Evolutionary conservation across 1,284 basidiomycete genomes (phyloP), one percentile per base, ranked within the genome.

Genomic region (Cystobasidium slooffiae): DNA sequence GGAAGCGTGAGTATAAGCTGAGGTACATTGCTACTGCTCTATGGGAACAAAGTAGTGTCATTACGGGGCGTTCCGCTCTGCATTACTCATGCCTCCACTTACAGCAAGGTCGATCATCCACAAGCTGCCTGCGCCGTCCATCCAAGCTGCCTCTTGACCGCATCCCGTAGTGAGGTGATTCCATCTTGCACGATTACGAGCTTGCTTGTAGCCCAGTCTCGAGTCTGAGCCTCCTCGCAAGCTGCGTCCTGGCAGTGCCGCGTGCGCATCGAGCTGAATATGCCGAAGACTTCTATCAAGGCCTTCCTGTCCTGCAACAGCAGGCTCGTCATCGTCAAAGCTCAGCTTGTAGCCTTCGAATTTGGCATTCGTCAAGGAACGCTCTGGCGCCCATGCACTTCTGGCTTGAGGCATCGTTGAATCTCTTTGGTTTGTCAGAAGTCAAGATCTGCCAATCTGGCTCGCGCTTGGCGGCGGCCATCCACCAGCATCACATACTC

Each of bases 291-390:
- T 46, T 52, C 22, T 49, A 24, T 24, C 61, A 22, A 14, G 46
- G 16, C 9, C 43, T 14, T 47, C 31, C 31, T 31, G 44, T n/a
- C 24, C 61, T 22, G 10, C 51, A 18, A 58, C 63, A 44, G 18
- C 61, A 49, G 46, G 64, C 14, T 62, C 61, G 20, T 73, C 70
- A 51, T 67, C 68, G 22, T 66, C 55, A 37, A 69, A 75, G 22
- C 61, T 70, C 37, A 94, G 85, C 80, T 88, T 91, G 82, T 94
- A 94, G 0, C 90, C 89, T 77, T 94, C 91, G 76, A 94, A 94
- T 77, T 90, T 90, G 2, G 90, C 88, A 78, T 93, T 93, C n/a
- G 91, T 82, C 4, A 93, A 84, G 46, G 82, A 76, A 39, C 84
- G 84, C 37, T 83, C 81, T 3, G 78, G 70, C 18, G 63, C 70